Conservation (phyloP, 768 basidiomycete species). For the Gymnopilus dilepis region DNA sequence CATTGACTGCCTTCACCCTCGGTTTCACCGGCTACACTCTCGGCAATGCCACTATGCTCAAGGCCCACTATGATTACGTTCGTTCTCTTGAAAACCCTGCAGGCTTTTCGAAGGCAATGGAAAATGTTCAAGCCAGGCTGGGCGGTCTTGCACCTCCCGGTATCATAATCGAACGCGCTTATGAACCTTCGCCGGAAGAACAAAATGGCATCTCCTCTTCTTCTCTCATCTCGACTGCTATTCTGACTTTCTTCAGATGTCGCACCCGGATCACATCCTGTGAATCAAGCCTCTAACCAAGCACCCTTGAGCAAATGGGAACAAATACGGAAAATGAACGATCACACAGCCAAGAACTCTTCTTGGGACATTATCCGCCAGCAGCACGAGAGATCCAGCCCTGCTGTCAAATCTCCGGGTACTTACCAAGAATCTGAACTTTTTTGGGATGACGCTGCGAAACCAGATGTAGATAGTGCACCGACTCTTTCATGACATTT, state of each 20-base stretch:
- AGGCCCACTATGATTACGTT: conserved; percentile 42
- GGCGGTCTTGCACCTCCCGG: conserved; percentile 32
- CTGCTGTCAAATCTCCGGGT: conserved; percentile 25
- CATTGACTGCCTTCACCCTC: conserved; percentile 18
- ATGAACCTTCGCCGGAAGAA: conserved; percentile 21
- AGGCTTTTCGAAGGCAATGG: conserved; percentile 45
- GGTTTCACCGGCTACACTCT: conserved; percentile 36
- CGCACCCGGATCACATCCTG: conserved; percentile 5
- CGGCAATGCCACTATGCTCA: conserved; percentile 34
- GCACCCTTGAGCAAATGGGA: conserved; percentile 59
- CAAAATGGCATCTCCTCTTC: conserved; percentile 14
- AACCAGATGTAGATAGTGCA: neutral
- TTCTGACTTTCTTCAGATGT: conserved; percentile 15
- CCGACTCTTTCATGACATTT: neutral
- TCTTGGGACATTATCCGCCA: conserved; percentile 76
- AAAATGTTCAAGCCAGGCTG: conserved; percentile 51
- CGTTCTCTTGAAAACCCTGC: conserved; percentile 44
- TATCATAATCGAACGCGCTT: conserved; percentile 34
- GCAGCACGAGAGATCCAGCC: conserved; percentile 46
- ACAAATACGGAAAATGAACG: conserved; percentile 63
- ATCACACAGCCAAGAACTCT: conserved; percentile 47
- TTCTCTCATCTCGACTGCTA: neutral
- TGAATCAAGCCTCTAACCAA: conserved; percentile 14
- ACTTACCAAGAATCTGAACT: conserved; percentile 5
- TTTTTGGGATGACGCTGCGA: conserved; percentile 8